Evolutionary conservation across 768 basidiomycete genomes (phyloP).

Genomic region (Suillus bovinus): DNA sequence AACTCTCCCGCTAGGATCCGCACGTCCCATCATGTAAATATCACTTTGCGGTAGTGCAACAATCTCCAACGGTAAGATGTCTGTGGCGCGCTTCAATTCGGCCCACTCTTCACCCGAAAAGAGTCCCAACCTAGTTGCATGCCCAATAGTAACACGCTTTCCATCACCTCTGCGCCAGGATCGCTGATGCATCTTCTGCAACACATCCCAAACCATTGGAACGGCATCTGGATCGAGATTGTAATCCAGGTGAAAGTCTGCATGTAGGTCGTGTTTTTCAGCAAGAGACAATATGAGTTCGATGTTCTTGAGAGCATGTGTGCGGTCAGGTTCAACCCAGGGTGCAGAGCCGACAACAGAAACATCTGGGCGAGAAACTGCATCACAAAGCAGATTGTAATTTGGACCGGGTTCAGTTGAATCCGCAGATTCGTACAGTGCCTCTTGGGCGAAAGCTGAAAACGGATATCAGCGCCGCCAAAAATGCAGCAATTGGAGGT

Average conservation of each 20-base stretch:
- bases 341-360: constrained; percentile 63
- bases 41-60: constrained; percentile 65
- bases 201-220: constrained; percentile 57
- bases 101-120: constrained; percentile 49
- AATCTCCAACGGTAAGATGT: constrained; percentile 49
- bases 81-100: constrained; percentile 35
- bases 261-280: constrained; percentile 35
- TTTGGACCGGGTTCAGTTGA: constrained; percentile 44
- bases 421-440: constrained; percentile 43
- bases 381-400: constrained; percentile 44
- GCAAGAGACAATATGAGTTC: constrained; percentile 51
- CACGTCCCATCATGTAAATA: constrained; percentile 66
- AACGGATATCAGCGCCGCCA: not conserved
- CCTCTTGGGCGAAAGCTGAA: constrained; percentile 63
- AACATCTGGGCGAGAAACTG: constrained; percentile 41
- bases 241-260: constrained; percentile 71
- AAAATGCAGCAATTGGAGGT: not conserved
- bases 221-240: constrained; percentile 52
- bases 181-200: constrained; percentile 39
- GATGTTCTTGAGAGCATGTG: constrained; percentile 54
- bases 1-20: constrained; percentile 17
- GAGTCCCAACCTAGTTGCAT: constrained; percentile 58
- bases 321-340: constrained; percentile 55
- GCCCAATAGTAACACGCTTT: constrained; percentile 52
- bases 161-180: constrained; percentile 26